Conservation (phyloP, 129 eudicot species). For the Centrapalus pauciflorus region DNA sequence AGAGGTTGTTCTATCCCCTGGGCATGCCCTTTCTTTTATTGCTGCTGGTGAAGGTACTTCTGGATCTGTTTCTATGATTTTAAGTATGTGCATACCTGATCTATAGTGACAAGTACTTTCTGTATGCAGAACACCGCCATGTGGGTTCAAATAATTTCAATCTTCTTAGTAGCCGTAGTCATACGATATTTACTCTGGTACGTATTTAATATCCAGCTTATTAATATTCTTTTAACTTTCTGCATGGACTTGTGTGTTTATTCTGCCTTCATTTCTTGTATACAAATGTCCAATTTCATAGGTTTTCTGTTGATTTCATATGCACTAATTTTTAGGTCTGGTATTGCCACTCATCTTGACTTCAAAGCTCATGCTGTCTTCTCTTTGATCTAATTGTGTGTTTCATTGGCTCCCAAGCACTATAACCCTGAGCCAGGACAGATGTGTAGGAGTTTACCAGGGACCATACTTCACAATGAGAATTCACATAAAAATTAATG, state of each 20-base stretch:
- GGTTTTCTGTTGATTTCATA: not conserved
- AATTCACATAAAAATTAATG: not conserved
- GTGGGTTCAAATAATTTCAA: constrained; percentile 96
- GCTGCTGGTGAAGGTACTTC: constrained; percentile 96
- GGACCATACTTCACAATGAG: not conserved
- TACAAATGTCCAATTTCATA: not conserved
- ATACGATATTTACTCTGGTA: constrained; percentile 98
- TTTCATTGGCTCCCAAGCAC: not conserved
- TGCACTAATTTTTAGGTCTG: not conserved
- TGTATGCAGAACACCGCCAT: constrained; percentile 88
- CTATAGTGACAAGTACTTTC: constrained; percentile 3
- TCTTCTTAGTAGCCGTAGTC: constrained; percentile 94
- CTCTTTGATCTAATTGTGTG: not conserved
- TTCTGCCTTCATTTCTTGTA: constrained; percentile 8
- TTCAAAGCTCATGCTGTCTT: not conserved
- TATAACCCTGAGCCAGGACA: not conserved
- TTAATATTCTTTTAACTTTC: not conserved
- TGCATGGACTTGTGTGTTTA: not conserved
- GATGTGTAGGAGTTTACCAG: not conserved
- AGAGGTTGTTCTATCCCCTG: constrained; percentile 98
- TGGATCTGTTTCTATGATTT: not conserved
- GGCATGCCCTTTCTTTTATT: constrained; percentile 95
- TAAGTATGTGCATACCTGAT: not conserved
- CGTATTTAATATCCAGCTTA: constrained; percentile 11
- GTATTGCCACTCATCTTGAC: not conserved